Evolutionary conservation across 2,329 filamentous ascomycete genomes (phyloP).

Genomic region (Aspergillus hiratsukae): DNA sequence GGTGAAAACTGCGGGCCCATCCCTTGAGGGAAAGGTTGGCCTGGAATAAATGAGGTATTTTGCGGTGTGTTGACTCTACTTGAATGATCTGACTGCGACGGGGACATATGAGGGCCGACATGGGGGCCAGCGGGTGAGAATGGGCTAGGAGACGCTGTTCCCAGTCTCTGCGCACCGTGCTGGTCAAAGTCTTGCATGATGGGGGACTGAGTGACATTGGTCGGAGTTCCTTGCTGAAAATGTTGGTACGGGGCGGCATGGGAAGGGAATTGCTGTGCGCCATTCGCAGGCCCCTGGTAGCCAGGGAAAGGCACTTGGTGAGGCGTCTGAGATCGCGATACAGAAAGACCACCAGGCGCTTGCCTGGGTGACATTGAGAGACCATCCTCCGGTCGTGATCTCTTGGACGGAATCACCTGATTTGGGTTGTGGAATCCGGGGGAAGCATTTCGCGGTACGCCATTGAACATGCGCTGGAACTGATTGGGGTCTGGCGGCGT

Average conservation of each 20-base stretch:
- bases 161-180: constrained; percentile 72
- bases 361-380: constrained; percentile 76
- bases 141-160: constrained; percentile 86
- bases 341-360: constrained; percentile 67
- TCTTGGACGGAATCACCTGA: constrained; percentile 83
- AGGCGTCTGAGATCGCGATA: constrained; percentile 88
- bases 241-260: constrained; percentile 74
- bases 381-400: constrained; percentile 79
- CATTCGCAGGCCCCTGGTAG: constrained; percentile 63
- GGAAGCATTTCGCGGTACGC: constrained; percentile 76
- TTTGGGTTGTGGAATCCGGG: constrained; percentile 75
- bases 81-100: constrained; percentile 69
- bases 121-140: constrained; percentile 75
- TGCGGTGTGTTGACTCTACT: constrained; percentile 66
- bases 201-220: constrained; percentile 85
- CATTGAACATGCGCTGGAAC: constrained; percentile 70
- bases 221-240: constrained; percentile 72
- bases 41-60: constrained; percentile 63
- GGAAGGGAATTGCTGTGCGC: constrained; percentile 53
- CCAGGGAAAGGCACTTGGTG: constrained; percentile 69
- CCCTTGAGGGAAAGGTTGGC: constrained; percentile 36
- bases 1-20: constrained; percentile 42
- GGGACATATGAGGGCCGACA: constrained; percentile 68
- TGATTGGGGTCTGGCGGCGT: constrained; percentile 48
- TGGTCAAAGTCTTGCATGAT: constrained; percentile 71